Conservation (phyloP, 306 rosid genomes). For the Styphnolobium japonicum region DNA sequence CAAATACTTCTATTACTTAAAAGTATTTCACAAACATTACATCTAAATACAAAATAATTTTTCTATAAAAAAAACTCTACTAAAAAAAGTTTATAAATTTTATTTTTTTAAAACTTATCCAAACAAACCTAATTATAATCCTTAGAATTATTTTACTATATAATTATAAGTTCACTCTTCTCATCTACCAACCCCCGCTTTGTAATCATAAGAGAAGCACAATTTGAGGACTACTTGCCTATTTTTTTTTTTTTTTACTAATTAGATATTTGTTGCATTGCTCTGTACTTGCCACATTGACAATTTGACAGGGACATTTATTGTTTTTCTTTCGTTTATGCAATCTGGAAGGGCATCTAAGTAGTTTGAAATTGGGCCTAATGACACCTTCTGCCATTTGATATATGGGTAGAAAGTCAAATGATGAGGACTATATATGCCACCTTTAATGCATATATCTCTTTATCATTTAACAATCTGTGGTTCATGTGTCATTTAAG, state of each 20-base stretch:
- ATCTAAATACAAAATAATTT: too few species aligned
- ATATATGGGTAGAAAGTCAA: not conserved
- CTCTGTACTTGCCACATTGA: not conserved
- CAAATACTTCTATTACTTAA: too few species aligned
- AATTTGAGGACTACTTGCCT: not conserved
- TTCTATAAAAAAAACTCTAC: too few species aligned
- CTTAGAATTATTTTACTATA: not conserved
- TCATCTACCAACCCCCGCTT: not conserved
- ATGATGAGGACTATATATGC: not conserved
- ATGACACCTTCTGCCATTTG: not conserved
- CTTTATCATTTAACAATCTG: not conserved
- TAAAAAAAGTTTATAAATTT: too few species aligned
- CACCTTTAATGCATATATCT: not conserved
- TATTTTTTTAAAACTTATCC: too few species aligned
- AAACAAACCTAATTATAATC: too few species aligned
- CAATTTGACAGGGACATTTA: not conserved
- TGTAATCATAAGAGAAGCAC: not conserved
- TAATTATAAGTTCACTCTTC: not conserved
- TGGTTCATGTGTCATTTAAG: not conserved
- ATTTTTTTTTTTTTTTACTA: not conserved
- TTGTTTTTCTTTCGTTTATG: not conserved
- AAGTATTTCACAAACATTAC: too few species aligned
- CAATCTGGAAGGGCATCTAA: not conserved
- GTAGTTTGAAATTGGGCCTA: not conserved
- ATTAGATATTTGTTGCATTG: not conserved